A percentile compares a stretch with the other conserved stretches of the same genome.
Conservation (phyloP, 306 rosid species). For the Cyamopsis tetragonoloba region DNA sequence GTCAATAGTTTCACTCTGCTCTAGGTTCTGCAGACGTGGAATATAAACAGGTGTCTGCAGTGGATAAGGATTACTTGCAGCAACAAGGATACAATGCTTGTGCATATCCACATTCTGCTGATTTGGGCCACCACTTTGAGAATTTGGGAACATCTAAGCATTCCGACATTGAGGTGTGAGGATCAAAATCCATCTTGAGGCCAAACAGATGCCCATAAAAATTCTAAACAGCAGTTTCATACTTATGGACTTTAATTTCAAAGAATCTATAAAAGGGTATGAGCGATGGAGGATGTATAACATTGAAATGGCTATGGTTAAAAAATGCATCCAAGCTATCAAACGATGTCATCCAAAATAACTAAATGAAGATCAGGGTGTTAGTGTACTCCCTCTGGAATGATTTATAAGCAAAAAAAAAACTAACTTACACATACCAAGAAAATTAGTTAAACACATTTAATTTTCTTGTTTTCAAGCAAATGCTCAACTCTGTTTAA, state of each 20-base stretch:
- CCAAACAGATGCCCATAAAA: background rate
- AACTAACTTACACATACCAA: no score
- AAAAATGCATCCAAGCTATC: slow-evolving; percentile 1
- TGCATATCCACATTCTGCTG: slow-evolving; percentile 77
- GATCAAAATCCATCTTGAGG: slow-evolving; percentile 12
- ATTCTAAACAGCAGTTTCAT: background rate
- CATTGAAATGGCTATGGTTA: background rate
- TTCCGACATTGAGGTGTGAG: slow-evolving; percentile 26
- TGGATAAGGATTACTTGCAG: slow-evolving; percentile 92
- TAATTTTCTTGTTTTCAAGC: no score
- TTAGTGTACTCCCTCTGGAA: no score
- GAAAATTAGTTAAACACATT: no score
- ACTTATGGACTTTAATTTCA: background rate
- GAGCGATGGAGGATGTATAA: background rate
- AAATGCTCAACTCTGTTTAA: no score
- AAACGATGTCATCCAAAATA: slow-evolving; percentile 2
- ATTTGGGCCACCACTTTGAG: slow-evolving; percentile 66
- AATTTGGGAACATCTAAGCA: slow-evolving; percentile 71
- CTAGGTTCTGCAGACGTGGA: slow-evolving; percentile 69
- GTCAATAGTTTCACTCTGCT: slow-evolving; percentile 71
- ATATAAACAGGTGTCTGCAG: slow-evolving; percentile 85
- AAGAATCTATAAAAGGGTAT: background rate
- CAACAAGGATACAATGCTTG: slow-evolving; percentile 84
- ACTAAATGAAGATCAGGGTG: background rate
- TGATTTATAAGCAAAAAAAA: no score